Evolutionary conservation across 805 yeast species (phyloP), one percentile per base, ranked within the genome.

Genomic region (Metschnikowia henanensis): DNA sequence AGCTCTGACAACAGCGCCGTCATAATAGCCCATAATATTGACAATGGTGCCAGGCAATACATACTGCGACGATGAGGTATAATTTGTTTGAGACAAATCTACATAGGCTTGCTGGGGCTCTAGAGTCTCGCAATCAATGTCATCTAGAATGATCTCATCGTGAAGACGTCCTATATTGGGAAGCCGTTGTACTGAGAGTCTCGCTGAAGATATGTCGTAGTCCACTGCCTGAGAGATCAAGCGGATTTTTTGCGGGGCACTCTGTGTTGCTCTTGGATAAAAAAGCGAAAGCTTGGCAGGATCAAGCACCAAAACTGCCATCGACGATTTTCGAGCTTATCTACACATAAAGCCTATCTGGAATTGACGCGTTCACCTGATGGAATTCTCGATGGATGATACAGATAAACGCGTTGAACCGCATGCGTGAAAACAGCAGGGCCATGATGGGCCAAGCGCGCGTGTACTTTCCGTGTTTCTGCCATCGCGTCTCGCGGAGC

Each of bases 281-380:
- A 50, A 44, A 3, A 41, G 39, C n/a, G 42, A 25, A 10, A 67
- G 48, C 5, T 49, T 37, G 1, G 50, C 41, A 3, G 71, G 71
- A 20, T 64, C 65, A 28, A 64, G 33, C 13, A 60, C 51, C 34
- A 66, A 46, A n/a, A 40, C 50, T 8, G 72, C 64, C 73, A 67
- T 66, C 3, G 37, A 0, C 20, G 13, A 26, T 13, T 33, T 21
- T 18, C 9, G 16, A 13, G 32, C 10, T 5, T 15, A 13, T n/a
- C n/a, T n/a, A n/a, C n/a, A n/a, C n/a, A n/a, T n/a, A n/a, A n/a
- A n/a, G n/a, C n/a, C n/a, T n/a, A n/a, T n/a, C n/a, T n/a, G n/a
- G n/a, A n/a, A n/a, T n/a, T n/a, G n/a, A n/a, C n/a, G n/a, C n/a
- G n/a, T n/a, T n/a, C n/a, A n/a, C n/a, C n/a, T n/a, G n/a, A n/a